Base-by-base conservation (phyloP, 345 rosid species). In the Anacardium occidentale region DNA sequence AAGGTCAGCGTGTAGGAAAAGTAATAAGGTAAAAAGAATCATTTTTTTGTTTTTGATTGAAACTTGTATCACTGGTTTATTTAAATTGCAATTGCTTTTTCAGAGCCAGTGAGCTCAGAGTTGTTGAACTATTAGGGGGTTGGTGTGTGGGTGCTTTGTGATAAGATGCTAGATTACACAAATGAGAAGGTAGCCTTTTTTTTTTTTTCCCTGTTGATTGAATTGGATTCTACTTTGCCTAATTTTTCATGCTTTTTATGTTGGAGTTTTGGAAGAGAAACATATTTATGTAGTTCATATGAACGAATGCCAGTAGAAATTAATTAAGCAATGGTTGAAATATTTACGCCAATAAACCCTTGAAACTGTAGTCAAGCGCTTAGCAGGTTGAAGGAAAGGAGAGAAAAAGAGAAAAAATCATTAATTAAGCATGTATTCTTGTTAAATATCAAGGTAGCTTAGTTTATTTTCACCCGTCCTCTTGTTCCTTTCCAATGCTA, bases 1-100 rank as follows among this genome's bases (percentile, higher is more conserved):
- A 86, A 84, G 98, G 98, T 69, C 95, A 92, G 61, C 96, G 97
- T 15, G 80, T 77, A 84, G 99, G 99, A 62, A 92, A 95, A 82
- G 83, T 95, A 45, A 91, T 91, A 63, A 86, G 94, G 97, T 89
- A 83, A 53, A 32, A 66, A 12, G 22, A 56, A 24, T 56, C 12
- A 12, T 7, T 45, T 13, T 37, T n/a, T 13, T 6, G 2, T 24
- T 25, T 62, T 62, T 62, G 6, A 18, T 7, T n/a, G n/a, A 42
- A 42, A 11, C 10, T 20, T 63, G 21, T 7, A 25, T 64, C 18
- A 24, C 1, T 0, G 7, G 10, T 14, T 25, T 47, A 7, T 9
- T 10, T 5, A 14, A 24, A 5, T 24, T 61, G 11, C 20, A 22
- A 25, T 68, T 64, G 7, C 52, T 71, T 63, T 47, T 80, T 59